phyloP scores from a whole-genome alignment of 768 basidiomycete species.

The Agrocybe chaxingu region DNA sequence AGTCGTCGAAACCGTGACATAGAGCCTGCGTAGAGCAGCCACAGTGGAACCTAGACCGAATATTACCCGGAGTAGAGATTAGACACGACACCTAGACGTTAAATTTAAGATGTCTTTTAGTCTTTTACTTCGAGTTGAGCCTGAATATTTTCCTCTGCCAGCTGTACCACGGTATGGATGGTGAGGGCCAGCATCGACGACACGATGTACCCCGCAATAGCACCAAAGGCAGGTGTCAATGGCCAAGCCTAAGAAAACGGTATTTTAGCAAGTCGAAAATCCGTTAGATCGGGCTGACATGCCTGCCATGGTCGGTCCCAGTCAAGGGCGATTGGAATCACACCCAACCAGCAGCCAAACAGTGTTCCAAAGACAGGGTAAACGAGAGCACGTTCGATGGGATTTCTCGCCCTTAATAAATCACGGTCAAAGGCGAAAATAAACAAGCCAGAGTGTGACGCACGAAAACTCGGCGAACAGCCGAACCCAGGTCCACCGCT shows the following conservation, averaged over 20 bases:
- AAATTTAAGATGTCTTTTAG: slow-evolving; percentile 13
- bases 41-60: neutral
- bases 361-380: slow-evolving; percentile 75
- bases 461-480: slow-evolving; percentile 83
- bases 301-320: slow-evolving; percentile 99
- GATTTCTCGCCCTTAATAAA: slow-evolving; percentile 44
- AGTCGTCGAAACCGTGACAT: slow-evolving; percentile 23
- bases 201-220: slow-evolving; percentile 63
- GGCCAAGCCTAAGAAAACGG: slow-evolving; percentile 66
- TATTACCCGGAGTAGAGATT: slow-evolving; percentile 1
- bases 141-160: slow-evolving; percentile 35
- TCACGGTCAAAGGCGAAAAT: slow-evolving; percentile 4
- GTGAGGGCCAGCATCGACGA: slow-evolving; percentile 56
- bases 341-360: slow-evolving; percentile 78
- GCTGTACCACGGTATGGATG: slow-evolving; percentile 32
- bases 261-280: slow-evolving; percentile 5
- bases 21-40: slow-evolving; percentile 7
- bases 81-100: slow-evolving; percentile 4
- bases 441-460: slow-evolving; percentile 28
- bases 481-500: slow-evolving; percentile 68
- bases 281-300: slow-evolving; percentile 18
- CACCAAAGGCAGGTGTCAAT: slow-evolving; percentile 71
- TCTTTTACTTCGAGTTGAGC: slow-evolving; percentile 12
- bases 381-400: slow-evolving; percentile 73
- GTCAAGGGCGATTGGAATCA: slow-evolving; percentile 84